Evolutionary conservation across 108 stramenopile species (phyloP).

Genomic region (Pelagomonas calceolata): DNA sequence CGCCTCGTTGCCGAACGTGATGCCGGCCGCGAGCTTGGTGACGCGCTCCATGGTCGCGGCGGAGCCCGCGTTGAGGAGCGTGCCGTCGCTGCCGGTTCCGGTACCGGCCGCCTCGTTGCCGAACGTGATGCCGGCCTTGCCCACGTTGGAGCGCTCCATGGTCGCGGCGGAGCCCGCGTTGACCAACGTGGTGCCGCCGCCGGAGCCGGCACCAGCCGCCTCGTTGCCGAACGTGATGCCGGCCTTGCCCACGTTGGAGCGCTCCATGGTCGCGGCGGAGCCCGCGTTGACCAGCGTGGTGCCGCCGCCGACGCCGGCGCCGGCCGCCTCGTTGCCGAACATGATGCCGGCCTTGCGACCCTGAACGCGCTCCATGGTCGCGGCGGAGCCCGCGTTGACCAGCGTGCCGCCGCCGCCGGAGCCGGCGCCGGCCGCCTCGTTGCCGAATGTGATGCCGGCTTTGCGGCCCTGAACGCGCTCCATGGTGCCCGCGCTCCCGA

Average conservation of each 20-base stretch:
- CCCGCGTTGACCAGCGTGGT: background rate
- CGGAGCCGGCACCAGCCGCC: background rate
- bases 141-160: background rate
- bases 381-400: background rate
- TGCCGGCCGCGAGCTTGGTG: background rate
- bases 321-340: background rate
- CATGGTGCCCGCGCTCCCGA: background rate
- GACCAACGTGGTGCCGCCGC: background rate
- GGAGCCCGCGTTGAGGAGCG: background rate
- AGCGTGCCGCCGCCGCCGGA: background rate
- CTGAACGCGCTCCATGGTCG: background rate
- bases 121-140: background rate
- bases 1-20: constrained; percentile 3
- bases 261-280: background rate
- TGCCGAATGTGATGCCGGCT: background rate
- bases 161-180: background rate
- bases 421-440: background rate
- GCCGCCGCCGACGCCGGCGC: background rate
- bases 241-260: background rate
- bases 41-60: background rate
- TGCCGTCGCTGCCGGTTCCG: background rate
- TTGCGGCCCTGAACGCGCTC: background rate
- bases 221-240: constrained; percentile 3
- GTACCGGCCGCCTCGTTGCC: background rate
- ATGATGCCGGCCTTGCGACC: background rate